Conservation (phyloP, 768 basidiomycete species). For the Hygrophorus pudorinus region DNA sequence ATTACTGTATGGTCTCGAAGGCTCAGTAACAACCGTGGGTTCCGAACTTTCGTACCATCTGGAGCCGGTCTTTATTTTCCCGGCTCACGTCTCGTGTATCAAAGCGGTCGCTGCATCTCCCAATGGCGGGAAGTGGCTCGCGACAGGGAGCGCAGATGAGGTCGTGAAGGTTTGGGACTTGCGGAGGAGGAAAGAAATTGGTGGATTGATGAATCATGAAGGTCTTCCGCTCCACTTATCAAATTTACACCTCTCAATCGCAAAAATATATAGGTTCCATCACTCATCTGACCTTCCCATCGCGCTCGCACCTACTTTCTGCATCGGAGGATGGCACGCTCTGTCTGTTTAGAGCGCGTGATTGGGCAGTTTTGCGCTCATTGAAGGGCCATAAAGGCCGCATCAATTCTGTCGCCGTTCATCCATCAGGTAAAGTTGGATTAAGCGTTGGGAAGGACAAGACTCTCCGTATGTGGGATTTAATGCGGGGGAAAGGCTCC, state of each 20-base stretch:
- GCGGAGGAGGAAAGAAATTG: constrained; percentile 83
- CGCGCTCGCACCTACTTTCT: constrained; percentile 82
- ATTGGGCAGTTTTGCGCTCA: constrained; percentile 83
- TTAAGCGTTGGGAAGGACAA: constrained; percentile 86
- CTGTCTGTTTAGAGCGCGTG: constrained; percentile 83
- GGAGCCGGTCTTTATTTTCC: constrained; percentile 89
- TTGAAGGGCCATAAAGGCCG: constrained; percentile 92
- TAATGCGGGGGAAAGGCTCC: constrained; percentile 87
- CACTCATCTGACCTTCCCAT: constrained; percentile 79
- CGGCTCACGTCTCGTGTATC: constrained; percentile 90
- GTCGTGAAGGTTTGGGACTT: constrained; percentile 97
- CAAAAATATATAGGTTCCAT: constrained; percentile 60
- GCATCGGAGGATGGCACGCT: constrained; percentile 91
- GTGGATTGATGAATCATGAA: constrained; percentile 90
- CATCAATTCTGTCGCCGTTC: constrained; percentile 83
- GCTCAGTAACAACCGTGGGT: constrained; percentile 31
- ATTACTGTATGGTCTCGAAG: constrained; percentile 83
- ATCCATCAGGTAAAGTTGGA: constrained; percentile 87
- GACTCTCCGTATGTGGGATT: constrained; percentile 95
- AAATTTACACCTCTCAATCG: constrained; percentile 1
- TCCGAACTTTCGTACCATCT: constrained; percentile 30
- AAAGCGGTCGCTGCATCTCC: constrained; percentile 87
- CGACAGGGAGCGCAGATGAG: constrained; percentile 93
- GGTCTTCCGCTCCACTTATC: constrained; percentile 37
- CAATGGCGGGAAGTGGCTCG: constrained; percentile 90